Evolutionary conservation across 192 early-diverging fungal genomes (phyloP), one percentile per base, ranked within the genome.

Genomic region (Coemansia sp.): DNA sequence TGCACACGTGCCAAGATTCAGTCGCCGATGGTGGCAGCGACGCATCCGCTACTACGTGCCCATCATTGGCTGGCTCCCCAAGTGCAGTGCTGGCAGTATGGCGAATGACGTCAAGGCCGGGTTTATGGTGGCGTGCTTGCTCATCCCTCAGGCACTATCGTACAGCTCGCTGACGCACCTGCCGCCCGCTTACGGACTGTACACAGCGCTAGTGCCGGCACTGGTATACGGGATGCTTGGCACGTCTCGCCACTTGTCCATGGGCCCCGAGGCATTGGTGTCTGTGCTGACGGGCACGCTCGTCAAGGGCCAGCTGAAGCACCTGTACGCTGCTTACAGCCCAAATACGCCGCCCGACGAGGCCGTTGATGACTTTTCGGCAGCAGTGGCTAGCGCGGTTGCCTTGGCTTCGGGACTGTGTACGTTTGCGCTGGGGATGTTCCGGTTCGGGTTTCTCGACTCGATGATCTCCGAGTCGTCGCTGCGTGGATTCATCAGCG

Each of bases 401-500:
- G 87, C 86, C 2, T 79, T 97, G 10, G 88, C 95, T 77, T 92
- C 96, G n/a, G 97, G 97, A 6, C 56, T 95, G 10, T 93, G 97
- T 62, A 96, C 95, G 4, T 95, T 95, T 75, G 74, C 91, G 23
- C 78, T 99, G 65, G 97, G 97, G 9, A 91, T 98, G 79, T 92
- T 99, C 73, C 88, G 97, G 34, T 85, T 99, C 14, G 97, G 97
- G n/a, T 99, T 99, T 70, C 72, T 99, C 41, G 97, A 99, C 74
- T 96, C 95, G 21, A 89, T 99, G 37, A 87, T 99, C 63, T 94
- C 92, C 10, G 89, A 94, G 59, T 92, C 96, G 6, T 76, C 97
- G n/a, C 70, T 99, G 48, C 86, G 95, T 9, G 97, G 97, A 14
- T 99, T 99, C 68, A 93, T 98, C 47, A 89, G 93, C 23, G 97